These are phyloP conservation scores for Kockovaella imperatae DNA, from an alignment of 768 basidiomycete species.

Conservation along the genomic window DNA sequence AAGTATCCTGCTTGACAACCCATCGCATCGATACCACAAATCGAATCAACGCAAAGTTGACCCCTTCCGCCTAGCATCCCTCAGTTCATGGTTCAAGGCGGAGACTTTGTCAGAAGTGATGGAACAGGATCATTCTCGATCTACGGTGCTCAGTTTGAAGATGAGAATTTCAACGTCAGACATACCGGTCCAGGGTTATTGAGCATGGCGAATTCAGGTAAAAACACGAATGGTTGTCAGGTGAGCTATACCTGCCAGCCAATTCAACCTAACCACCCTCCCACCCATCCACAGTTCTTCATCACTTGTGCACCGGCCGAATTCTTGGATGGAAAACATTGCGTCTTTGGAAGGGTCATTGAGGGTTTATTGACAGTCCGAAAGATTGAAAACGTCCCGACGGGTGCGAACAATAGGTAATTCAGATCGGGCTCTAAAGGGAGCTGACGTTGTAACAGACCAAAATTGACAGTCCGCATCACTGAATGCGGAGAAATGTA, in stretches of 20 bases:
- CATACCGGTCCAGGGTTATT: conserved; percentile 77
- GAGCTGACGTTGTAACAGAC: conserved; percentile 14
- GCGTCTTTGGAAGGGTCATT: conserved; percentile 43
- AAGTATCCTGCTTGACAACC: conserved; percentile 26
- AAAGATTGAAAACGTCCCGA: conserved; percentile 93
- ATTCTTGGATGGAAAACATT: conserved; percentile 67
- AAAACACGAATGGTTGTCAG: conserved; percentile 89
- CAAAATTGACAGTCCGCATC: conserved; percentile 31
- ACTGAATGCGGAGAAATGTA: conserved; percentile 45
- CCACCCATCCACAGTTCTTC: conserved; percentile 70
- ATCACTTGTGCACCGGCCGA: conserved; percentile 91
- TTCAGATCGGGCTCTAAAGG: conserved; percentile 7
- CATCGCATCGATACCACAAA: no score
- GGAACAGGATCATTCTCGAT: conserved; percentile 96
- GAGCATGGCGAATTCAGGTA: conserved; percentile 96
- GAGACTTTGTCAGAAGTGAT: conserved; percentile 89
- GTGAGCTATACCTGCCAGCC: conserved; percentile 6
- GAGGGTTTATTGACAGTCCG: conserved; percentile 88
- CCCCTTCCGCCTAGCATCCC: conserved; percentile 22
- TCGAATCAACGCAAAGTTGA: background rate
- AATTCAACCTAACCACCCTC: background rate
- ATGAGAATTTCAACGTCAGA: conserved; percentile 90
- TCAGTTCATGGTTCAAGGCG: conserved; percentile 93
- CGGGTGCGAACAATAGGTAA: conserved; percentile 46
- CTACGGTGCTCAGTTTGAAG: conserved; percentile 93